Evolutionary conservation across 192 early-diverging fungal species (phyloP), one percentile per base, ranked within the genome.

Genomic region (Coemansia sp.): DNA sequence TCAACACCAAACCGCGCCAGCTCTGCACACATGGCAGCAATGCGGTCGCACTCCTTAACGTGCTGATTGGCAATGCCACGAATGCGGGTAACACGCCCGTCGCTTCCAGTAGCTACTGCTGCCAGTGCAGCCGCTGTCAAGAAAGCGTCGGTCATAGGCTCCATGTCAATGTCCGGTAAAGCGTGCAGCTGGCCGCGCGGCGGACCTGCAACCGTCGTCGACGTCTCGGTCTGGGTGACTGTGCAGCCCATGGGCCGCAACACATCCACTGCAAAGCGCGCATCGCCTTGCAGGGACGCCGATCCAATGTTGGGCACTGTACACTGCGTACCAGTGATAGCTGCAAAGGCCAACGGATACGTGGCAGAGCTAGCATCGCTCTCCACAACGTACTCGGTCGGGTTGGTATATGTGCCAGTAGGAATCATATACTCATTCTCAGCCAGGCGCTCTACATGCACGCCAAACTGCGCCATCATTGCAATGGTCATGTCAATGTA

Each of bases 401-500:
- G 94, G 74, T 91, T 97, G 28, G 52, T 67, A 70, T 99, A 99
- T 0, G 81, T 68, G 2, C 83, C 82, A 41, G 81, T 54, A 14
- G 94, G 90, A 44, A 99, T 90, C 18, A 84, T 59, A 70, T 99
- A 99, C 33, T 82, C 85, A 72, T 91, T 94, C 49, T 84, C 78
- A 30, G 83, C 70, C 2, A 88, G 57, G 16, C 88, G 82, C 59
- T 88, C 76, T 44, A 94, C 91, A 6, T 73, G 50, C 53, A 91
- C 82, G 38, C 96, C 96, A 65, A 99, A 99, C 16, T 88, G 86
- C 51, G 81, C 82, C 96, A 98, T 98, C 96, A 98, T 98, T 30
- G 91, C 85, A 42, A 96, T 87, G 5, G 96, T 99, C 96, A 99
- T 97, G 72, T 99, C 94, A 61, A 99, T 99, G 79, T 99, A 99